Base-by-base conservation (phyloP, 441 rosid species). In the Populus hybrid region DNA sequence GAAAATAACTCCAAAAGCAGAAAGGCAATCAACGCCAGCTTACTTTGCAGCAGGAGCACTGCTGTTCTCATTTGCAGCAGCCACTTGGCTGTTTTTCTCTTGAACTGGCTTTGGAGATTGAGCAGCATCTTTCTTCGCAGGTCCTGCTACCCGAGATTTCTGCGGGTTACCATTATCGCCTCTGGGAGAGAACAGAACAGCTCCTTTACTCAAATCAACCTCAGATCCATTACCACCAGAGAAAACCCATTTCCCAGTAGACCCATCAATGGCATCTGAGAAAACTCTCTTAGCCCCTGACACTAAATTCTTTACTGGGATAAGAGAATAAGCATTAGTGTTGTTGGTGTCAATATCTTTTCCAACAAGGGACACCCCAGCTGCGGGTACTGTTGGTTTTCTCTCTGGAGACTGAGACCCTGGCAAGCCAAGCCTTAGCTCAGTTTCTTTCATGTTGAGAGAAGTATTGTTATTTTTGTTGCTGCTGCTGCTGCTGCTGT, bases 391-490 rank as follows among this genome's bases (percentile, higher is more conserved):
- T 24, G 72, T 35, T 68, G 83, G 83, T 53, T 87, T 90, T 68
- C 89, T 85, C 76, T 81, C 88, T 1, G 88, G 87, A 28, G 90
- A 85, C 29, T 72, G 80, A 61, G 87, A 89, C 29, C 94, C 92
- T 6, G 94, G 94, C 71, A 89, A 74, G 71, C 94, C 92, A 76
- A 90, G 91, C 82, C 91, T 83, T 10, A 90, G 86, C 86, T 90
- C 94, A 68, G 94, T 90, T 78, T 83, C 91, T 73, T 82, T 86
- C 38, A 87, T 77, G 79, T 86, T 86, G 7, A 87, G 85, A 68
- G 68, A 67, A 71, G 79, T 56, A 33, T 23, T 59, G 56, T 2
- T 71, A 23, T 29, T 78, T 28, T 28, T 80, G 24, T 21, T 75
- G 33, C 16, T 68, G 26, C 31, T 74, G 24, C 38, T 73, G 76